A percentile compares a stretch with the other conserved stretches of the same genome.
Evolutionary conservation across 768 basidiomycete genomes (phyloP).

Genomic region (Mycena haematopus): DNA sequence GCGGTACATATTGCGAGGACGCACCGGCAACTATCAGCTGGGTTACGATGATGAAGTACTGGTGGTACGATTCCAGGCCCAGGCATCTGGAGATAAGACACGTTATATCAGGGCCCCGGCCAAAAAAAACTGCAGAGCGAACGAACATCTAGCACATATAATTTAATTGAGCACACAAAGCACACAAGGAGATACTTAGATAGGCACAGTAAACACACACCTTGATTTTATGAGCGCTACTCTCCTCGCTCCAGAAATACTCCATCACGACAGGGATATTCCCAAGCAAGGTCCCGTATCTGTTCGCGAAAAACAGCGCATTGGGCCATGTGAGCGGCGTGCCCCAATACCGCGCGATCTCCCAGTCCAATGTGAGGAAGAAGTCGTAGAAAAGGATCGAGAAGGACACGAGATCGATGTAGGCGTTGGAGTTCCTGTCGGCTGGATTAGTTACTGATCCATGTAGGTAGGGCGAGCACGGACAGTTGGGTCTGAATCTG

Average conservation of each 20-base stretch:
- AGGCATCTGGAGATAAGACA: conserved; percentile 1
- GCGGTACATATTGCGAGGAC: not conserved
- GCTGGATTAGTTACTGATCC: not conserved
- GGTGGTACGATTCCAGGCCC: conserved; percentile 19
- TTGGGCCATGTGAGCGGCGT: not conserved
- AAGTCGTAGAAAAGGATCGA: conserved; percentile 27
- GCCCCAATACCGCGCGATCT: conserved; percentile 25
- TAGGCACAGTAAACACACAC: not conserved
- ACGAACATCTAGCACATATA: conserved; percentile 14
- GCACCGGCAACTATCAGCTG: conserved; percentile 17
- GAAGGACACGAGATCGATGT: conserved; percentile 10
- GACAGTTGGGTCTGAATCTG: too few relatives aligned
- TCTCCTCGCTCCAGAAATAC: conserved; percentile 18
- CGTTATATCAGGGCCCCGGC: not conserved
- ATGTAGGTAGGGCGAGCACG: too few relatives aligned
- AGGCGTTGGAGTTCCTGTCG: conserved; percentile 17
- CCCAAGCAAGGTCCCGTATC: conserved; percentile 10
- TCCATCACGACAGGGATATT: conserved; percentile 10
- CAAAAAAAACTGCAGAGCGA: not conserved
- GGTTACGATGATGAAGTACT: conserved; percentile 20
- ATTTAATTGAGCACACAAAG: not conserved
- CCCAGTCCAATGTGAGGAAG: conserved; percentile 19
- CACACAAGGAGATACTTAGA: not conserved
- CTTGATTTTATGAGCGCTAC: not conserved
- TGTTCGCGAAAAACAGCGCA: conserved; percentile 21